These are phyloP conservation scores for Grosmannia serpens DNA, from an alignment of 2,329 filamentous ascomycete genomes.

Conservation along the genomic window DNA sequence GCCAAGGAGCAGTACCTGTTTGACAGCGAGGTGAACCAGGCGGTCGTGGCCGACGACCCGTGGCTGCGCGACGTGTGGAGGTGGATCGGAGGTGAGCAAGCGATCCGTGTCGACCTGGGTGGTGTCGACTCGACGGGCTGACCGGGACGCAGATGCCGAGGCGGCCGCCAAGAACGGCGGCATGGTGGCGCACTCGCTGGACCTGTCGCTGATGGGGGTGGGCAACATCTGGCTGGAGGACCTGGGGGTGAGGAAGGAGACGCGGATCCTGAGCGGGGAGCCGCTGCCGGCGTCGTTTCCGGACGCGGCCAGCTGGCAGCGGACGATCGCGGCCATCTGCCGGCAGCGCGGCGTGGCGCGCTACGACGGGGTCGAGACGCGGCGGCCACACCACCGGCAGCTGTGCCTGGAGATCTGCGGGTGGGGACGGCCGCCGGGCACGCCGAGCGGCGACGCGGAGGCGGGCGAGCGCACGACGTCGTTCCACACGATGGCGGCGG, in stretches of 20 bases:
- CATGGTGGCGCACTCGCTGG: conserved; percentile 58
- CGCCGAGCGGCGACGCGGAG: not conserved
- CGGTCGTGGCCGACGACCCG: conserved; percentile 57
- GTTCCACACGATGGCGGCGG: conserved; percentile 61
- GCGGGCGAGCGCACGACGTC: conserved; percentile 37
- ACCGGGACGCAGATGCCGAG: conserved; percentile 33
- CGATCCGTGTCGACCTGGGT: conserved; percentile 20
- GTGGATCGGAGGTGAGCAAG: conserved; percentile 50
- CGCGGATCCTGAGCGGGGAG: conserved; percentile 9
- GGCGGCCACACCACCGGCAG: conserved; percentile 58
- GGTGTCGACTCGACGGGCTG: not conserved
- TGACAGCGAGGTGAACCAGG: conserved; percentile 51
- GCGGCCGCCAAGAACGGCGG: conserved; percentile 52
- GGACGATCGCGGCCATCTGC: conserved; percentile 51
- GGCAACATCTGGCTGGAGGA: conserved; percentile 60
- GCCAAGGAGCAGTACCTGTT: conserved; percentile 53
- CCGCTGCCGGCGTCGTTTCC: conserved; percentile 36
- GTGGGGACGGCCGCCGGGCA: conserved; percentile 46
- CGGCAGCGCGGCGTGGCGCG: conserved; percentile 46
- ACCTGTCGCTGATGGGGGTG: conserved; percentile 67
- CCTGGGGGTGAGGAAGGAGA: conserved; percentile 37
- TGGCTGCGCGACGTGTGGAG: conserved; percentile 74
- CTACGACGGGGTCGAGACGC: conserved; percentile 22
- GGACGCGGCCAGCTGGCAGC: conserved; percentile 45
- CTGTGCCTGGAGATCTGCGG: conserved; percentile 65